Evolutionary conservation across 2,329 filamentous ascomycete species (phyloP).

Genomic region (Bipolaris oryzae): DNA sequence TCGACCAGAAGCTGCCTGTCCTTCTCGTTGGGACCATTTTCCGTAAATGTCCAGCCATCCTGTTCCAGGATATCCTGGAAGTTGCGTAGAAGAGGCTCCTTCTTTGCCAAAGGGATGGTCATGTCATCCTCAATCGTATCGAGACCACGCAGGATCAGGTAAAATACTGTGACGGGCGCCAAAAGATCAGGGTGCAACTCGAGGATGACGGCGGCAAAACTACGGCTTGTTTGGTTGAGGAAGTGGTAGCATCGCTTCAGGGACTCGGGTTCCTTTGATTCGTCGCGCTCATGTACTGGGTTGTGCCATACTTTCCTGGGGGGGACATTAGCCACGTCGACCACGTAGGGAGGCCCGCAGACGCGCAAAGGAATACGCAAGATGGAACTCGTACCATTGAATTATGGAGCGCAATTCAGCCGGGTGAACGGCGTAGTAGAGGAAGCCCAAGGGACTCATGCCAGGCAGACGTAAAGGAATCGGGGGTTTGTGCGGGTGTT

Average conservation of each 20-base stretch:
- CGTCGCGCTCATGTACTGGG: slow-evolving; percentile 83
- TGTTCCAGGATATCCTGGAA: slow-evolving; percentile 80
- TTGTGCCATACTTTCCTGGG: slow-evolving; percentile 97
- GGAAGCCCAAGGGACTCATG: slow-evolving; percentile 55
- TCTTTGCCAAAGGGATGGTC: slow-evolving; percentile 79
- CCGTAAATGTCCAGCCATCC: slow-evolving; percentile 89
- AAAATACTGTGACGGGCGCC: slow-evolving; percentile 88
- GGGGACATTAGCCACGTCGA: slow-evolving; percentile 15
- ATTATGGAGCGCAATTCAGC: slow-evolving; percentile 79
- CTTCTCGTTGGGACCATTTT: slow-evolving; percentile 89
- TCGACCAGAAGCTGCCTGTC: slow-evolving; percentile 90
- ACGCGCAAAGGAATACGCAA: neutral
- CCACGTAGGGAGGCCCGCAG: neutral
- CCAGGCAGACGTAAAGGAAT: slow-evolving; percentile 27
- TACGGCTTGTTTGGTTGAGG: slow-evolving; percentile 86
- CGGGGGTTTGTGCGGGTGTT: slow-evolving; percentile 8
- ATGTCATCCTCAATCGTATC: slow-evolving; percentile 99
- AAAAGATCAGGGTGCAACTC: slow-evolving; percentile 95
- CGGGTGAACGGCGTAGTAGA: slow-evolving; percentile 79
- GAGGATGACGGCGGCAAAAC: slow-evolving; percentile 90
- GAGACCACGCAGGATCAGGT: slow-evolving; percentile 86
- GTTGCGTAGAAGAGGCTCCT: slow-evolving; percentile 82
- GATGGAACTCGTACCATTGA: slow-evolving; percentile 72
- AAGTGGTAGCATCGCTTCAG: slow-evolving; percentile 85
- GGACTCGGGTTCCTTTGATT: slow-evolving; percentile 73